phyloP scores from a whole-genome alignment of 306 rosid species.

The Vigna radiata region DNA sequence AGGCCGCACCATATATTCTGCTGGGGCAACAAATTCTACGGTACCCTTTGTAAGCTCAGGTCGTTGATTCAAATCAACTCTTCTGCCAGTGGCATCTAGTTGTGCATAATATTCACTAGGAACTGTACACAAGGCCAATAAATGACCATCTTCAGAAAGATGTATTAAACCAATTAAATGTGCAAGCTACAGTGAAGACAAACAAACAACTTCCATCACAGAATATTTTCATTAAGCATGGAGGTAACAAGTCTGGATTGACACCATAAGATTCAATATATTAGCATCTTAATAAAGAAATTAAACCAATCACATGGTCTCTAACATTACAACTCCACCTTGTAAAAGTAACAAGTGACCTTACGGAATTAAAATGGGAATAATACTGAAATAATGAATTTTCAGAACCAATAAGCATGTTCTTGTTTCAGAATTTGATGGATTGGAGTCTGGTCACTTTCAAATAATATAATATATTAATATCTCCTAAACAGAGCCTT shows the following conservation, averaged over 20 bases:
- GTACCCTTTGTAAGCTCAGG: slow-evolving; percentile 90
- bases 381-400: slow-evolving; percentile 18
- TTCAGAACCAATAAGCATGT: slow-evolving; percentile 15
- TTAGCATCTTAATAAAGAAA: slow-evolving; percentile 30
- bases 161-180: slow-evolving; percentile 17
- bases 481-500: background rate
- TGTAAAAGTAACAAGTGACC: slow-evolving; percentile 29
- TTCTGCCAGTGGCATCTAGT: slow-evolving; percentile 89
- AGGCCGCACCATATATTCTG: slow-evolving; percentile 99
- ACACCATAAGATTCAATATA: slow-evolving; percentile 27
- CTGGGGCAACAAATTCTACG: slow-evolving; percentile 98
- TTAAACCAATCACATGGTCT: slow-evolving; percentile 25
- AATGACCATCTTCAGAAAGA: slow-evolving; percentile 30
- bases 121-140: slow-evolving; percentile 59
- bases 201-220: slow-evolving; percentile 30
- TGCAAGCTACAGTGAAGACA: slow-evolving; percentile 11
- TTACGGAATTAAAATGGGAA: slow-evolving; percentile 27
- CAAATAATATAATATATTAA: background rate
- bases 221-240: slow-evolving; percentile 17
- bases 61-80: slow-evolving; percentile 90
- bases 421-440: background rate
- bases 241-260: slow-evolving; percentile 8
- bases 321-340: slow-evolving; percentile 5
- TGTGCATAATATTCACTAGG: slow-evolving; percentile 93
- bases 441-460: background rate